These are phyloP conservation scores for Carex kokanica DNA, from an alignment of 176 grass and related monocot genomes.

Conservation along the genomic window DNA sequence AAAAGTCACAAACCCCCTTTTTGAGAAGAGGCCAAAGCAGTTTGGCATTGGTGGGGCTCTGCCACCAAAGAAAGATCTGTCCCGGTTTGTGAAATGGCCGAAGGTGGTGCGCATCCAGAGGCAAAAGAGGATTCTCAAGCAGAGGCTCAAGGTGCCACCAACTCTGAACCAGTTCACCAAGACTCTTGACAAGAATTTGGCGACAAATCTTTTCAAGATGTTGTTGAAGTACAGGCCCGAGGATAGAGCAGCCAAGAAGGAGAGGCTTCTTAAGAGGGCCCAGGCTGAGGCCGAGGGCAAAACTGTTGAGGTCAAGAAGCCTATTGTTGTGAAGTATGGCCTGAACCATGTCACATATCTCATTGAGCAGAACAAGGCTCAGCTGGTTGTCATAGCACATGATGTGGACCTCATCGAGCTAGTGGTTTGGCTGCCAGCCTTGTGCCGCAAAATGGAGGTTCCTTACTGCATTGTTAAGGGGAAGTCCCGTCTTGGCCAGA, in stretches of 20 bases:
- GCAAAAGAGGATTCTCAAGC: constrained; percentile 90
- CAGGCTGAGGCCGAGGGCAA: constrained; percentile 35
- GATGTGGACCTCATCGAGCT: constrained; percentile 38
- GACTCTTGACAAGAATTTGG: constrained; percentile 84
- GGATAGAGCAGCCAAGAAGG: constrained; percentile 36
- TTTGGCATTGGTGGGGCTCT: constrained; percentile 74
- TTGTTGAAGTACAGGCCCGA: constrained; percentile 38
- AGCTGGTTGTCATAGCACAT: constrained; percentile 39
- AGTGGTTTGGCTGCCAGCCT: constrained; percentile 35
- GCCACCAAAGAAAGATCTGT: constrained; percentile 81
- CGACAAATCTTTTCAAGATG: constrained; percentile 42
- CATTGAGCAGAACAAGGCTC: constrained; percentile 45
- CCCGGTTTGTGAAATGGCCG: constrained; percentile 87
- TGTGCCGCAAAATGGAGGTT: constrained; percentile 41
- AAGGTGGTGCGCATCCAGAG: constrained; percentile 91
- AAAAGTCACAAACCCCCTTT: constrained; percentile 65
- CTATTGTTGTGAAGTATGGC: constrained; percentile 40
- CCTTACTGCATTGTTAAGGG: constrained; percentile 42
- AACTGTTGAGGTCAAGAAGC: constrained; percentile 35
- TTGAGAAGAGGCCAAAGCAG: constrained; percentile 95
- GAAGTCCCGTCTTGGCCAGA: constrained; percentile 38
- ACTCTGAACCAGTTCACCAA: constrained; percentile 90
- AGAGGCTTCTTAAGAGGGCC: constrained; percentile 35
- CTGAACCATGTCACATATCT: constrained; percentile 42
- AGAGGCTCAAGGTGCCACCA: constrained; percentile 86